Evolutionary conservation across 1,139 yeast species (phyloP).

Genomic region (Yamadazyma conglobata): DNA sequence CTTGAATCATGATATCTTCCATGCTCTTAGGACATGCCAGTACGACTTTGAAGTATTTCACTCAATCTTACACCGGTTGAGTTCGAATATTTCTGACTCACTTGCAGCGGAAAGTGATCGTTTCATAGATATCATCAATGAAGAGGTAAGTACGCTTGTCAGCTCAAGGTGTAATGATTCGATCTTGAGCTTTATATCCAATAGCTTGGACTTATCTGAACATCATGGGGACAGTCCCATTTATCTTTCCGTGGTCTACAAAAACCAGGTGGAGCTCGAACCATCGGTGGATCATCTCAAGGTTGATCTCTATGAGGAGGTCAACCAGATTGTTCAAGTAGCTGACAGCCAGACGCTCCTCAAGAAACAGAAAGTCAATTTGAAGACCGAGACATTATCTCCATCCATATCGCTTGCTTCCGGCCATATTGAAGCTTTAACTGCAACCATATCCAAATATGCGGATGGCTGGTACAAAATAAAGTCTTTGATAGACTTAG

Average conservation of each 20-base stretch:
- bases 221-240: too few species aligned
- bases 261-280: slow-evolving; percentile 41
- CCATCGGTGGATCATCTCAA: slow-evolving; percentile 28
- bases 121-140: slow-evolving; percentile 30
- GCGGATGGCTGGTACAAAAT: slow-evolving; percentile 51
- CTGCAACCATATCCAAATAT: slow-evolving; percentile 30
- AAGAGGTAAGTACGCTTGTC: slow-evolving; percentile 27
- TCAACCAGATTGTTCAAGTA: slow-evolving; percentile 14
- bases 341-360: slow-evolving; percentile 14
- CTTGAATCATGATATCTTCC: slow-evolving; percentile 17
- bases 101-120: background rate
- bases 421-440: slow-evolving; percentile 17
- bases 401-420: slow-evolving; percentile 8
- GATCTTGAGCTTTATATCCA: background rate
- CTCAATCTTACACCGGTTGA: slow-evolving; percentile 29
- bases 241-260: slow-evolving; percentile 40
- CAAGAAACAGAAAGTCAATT: slow-evolving; percentile 2
- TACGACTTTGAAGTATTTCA: slow-evolving; percentile 21
- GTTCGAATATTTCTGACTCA: slow-evolving; percentile 15
- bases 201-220: background rate
- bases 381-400: slow-evolving; percentile 1
- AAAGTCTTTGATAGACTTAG: slow-evolving; percentile 57
- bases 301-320: slow-evolving; percentile 11
- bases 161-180: slow-evolving; percentile 7
- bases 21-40: slow-evolving; percentile 24